Percentiles rank a stretch among this genome's conserved stretches.
These are phyloP conservation scores for Phytophthora foliorum DNA, from an alignment of 352 stramenopile species.

Conservation along the genomic window DNA sequence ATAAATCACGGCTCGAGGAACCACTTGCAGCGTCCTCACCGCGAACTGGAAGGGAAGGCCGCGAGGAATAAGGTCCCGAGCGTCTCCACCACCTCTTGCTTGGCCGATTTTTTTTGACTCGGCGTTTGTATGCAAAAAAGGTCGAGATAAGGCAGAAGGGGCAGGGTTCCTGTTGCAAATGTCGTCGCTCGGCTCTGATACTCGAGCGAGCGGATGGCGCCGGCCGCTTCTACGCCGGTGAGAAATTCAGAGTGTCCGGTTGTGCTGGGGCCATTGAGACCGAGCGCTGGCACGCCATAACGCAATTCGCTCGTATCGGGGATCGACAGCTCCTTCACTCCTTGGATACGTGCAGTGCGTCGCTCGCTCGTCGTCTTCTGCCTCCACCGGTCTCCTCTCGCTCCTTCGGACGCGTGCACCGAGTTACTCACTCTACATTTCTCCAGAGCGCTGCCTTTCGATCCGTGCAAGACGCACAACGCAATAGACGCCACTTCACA, in stretches of 20 bases:
- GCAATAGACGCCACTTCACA: slow-evolving; percentile 23
- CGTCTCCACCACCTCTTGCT: neutral
- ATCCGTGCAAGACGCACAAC: slow-evolving; percentile 17
- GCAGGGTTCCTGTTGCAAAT: slow-evolving; percentile 32
- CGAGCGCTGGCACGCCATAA: slow-evolving; percentile 37
- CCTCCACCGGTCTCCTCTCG: slow-evolving; percentile 26
- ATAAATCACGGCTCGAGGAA: slow-evolving; percentile 24
- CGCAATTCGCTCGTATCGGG: slow-evolving; percentile 44
- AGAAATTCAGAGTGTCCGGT: slow-evolving; percentile 49
- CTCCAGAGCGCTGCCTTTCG: neutral
- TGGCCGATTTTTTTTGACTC: slow-evolving; percentile 26
- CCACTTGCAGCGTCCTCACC: slow-evolving; percentile 18
- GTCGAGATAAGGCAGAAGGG: slow-evolving; percentile 42
- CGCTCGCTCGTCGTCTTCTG: neutral
- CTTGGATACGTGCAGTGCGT: slow-evolving; percentile 23
- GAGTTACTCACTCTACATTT: slow-evolving; percentile 17
- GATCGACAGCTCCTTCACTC: slow-evolving; percentile 16
- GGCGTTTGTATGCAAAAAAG: slow-evolving; percentile 37
- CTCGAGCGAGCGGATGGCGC: slow-evolving; percentile 37
- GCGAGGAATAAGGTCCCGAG: slow-evolving; percentile 49
- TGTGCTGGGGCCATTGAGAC: slow-evolving; percentile 11
- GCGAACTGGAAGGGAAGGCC: slow-evolving; percentile 12
- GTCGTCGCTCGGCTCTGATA: slow-evolving; percentile 49
- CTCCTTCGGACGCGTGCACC: slow-evolving; percentile 16
- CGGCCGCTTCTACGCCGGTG: slow-evolving; percentile 46